phyloP scores from a whole-genome alignment of 257 asterid species.

The Penstemon eatonii region DNA sequence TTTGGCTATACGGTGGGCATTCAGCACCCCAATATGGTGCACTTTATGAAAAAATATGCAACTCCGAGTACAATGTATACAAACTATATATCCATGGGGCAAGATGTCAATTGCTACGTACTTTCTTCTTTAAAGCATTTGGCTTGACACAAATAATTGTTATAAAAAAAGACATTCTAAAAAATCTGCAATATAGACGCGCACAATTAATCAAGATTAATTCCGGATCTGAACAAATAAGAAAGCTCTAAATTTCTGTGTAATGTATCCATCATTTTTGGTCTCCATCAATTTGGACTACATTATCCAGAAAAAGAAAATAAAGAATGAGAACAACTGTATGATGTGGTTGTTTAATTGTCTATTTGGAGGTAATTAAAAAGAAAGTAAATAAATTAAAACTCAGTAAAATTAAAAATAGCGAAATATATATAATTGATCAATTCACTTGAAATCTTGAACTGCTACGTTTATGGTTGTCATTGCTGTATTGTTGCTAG shows the following conservation, averaged over 20 bases:
- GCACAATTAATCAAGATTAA: too few relatives aligned
- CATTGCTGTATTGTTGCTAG: constrained; percentile 42
- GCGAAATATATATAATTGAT: constrained; percentile 9
- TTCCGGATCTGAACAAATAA: neutral
- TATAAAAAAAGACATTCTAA: neutral
- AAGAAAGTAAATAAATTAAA: neutral
- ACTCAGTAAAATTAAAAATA: too few relatives aligned
- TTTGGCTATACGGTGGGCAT: too few relatives aligned
- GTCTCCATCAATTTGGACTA: constrained; percentile 22
- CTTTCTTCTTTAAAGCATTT: too few relatives aligned
- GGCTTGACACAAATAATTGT: neutral
- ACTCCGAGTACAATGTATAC: neutral
- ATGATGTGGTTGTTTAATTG: neutral
- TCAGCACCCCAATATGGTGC: too few relatives aligned
- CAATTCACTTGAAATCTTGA: constrained; percentile 45
- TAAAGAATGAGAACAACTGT: neutral
- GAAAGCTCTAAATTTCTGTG: neutral
- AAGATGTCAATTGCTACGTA: neutral
- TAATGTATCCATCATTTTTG: constrained; percentile 2
- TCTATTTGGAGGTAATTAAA: constrained; percentile 15
- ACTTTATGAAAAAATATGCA: neutral
- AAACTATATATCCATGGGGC: too few relatives aligned
- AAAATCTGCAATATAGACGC: too few relatives aligned
- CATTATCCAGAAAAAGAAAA: neutral
- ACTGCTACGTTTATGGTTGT: constrained; percentile 41